Conservation (phyloP, 805 yeast genomes). For the Myxozyma vanderwaltii region DNA sequence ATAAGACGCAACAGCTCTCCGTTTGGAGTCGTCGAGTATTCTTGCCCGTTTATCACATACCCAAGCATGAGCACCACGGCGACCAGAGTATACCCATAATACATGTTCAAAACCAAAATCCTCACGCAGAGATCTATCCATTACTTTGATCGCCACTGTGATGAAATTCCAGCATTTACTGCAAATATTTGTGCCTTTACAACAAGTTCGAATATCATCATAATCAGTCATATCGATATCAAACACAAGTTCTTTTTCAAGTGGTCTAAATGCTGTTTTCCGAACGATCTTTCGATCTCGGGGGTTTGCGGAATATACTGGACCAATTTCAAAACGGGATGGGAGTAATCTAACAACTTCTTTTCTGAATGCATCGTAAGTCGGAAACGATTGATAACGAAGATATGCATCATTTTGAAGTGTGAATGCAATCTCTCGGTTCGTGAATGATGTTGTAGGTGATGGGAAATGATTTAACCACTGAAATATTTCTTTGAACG, state of each 20-base stretch:
- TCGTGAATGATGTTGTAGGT: slow-evolving; percentile 73
- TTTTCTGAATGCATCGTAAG: slow-evolving; percentile 72
- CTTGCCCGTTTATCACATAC: slow-evolving; percentile 85
- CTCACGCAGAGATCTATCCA: slow-evolving; percentile 70
- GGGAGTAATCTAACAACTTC: slow-evolving; percentile 77
- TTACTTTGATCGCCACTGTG: slow-evolving; percentile 74
- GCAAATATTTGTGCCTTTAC: slow-evolving; percentile 83
- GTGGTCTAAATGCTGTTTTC: slow-evolving; percentile 75
- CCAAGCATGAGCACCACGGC: slow-evolving; percentile 99
- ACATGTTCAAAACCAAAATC: slow-evolving; percentile 88
- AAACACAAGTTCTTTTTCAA: slow-evolving; percentile 84
- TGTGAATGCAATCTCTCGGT: slow-evolving; percentile 93
- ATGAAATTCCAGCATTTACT: slow-evolving; percentile 91
- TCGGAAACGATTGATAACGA: slow-evolving; percentile 76
- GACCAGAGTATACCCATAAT: slow-evolving; percentile 95
- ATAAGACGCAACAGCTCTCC: slow-evolving; percentile 82
- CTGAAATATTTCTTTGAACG: slow-evolving; percentile 57
- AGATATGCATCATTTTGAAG: slow-evolving; percentile 84
- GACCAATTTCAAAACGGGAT: slow-evolving; percentile 92
- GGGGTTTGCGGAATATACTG: slow-evolving; percentile 87
- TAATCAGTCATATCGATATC: slow-evolving; percentile 98
- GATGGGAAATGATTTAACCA: slow-evolving; percentile 89
- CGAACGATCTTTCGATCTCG: slow-evolving; percentile 75
- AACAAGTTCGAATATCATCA: slow-evolving; percentile 91
- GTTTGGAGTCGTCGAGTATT: slow-evolving; percentile 64